Percentiles rank a stretch among this genome's conserved stretches.
Evolutionary conservation across 352 stramenopile genomes (phyloP).

Genomic region (Phytopythium delawarense): DNA sequence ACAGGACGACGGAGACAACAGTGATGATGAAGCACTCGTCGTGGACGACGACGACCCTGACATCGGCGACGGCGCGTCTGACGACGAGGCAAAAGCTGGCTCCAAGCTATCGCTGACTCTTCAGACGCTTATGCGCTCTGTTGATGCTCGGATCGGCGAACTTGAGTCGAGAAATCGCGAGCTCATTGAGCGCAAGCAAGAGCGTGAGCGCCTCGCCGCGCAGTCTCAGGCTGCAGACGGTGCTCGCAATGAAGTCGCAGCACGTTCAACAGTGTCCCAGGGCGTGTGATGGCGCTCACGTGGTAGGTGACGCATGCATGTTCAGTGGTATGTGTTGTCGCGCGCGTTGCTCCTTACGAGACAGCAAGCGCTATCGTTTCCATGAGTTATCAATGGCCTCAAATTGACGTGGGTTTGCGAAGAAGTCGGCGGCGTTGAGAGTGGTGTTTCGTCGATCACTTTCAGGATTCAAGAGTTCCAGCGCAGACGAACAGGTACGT

Average conservation of each 20-base stretch:
- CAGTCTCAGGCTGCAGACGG: neutral
- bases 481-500: neutral
- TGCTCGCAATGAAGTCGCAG: neutral
- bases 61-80: slow-evolving; percentile 13
- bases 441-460: neutral
- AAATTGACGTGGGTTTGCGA: neutral
- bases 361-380: neutral
- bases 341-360: neutral
- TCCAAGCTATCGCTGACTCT: slow-evolving; percentile 12
- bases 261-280: slow-evolving; percentile 15
- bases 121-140: slow-evolving; percentile 24
- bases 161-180: slow-evolving; percentile 39
- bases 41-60: slow-evolving; percentile 16
- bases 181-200: slow-evolving; percentile 50
- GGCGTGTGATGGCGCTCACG: neutral
- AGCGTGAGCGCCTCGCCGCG: slow-evolving; percentile 24
- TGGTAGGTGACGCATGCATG: neutral
- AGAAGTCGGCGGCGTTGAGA: neutral
- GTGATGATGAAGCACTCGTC: slow-evolving; percentile 11
- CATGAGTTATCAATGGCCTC: neutral
- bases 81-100: slow-evolving; percentile 9
- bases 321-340: neutral
- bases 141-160: slow-evolving; percentile 34
- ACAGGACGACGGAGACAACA: slow-evolving; percentile 1
- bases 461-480: neutral